Base-by-base conservation (phyloP, 2,329 filamentous ascomycete species). In the Ceratocystis diversiconidia region DNA sequence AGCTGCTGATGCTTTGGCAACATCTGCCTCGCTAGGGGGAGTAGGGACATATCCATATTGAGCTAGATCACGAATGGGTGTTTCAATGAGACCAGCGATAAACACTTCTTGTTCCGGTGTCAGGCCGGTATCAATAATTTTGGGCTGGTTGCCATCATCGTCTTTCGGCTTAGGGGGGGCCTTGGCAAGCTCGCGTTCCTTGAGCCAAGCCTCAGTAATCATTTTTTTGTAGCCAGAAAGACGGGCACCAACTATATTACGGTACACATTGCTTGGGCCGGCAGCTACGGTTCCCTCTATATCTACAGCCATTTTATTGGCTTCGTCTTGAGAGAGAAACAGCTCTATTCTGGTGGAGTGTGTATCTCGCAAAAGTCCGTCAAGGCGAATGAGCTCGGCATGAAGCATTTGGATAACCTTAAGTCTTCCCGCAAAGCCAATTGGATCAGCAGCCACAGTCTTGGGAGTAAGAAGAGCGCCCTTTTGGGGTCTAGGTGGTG, bases 211-310 rank as follows among this genome's bases (percentile, higher is more conserved):
- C 2, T 81, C 79, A 2, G 84, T 72, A 0, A 78, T 79, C 88
- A 95, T 92, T 68, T 87, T 87, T 72, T 87, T 90, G 72, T 91
- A 85, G 55, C 80, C 80, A 70, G 88, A 81, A 67, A 97, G 87
- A 43, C 85, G 85, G 69, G 90, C 88, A 72, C 92, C 95, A 73
- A 97, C 84, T 30, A 91, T 79, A 70, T 95, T 96, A 6, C 82
- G 79, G 72, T 99, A 99, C 32, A 97, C 84, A 0, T 81, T 75
- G 1, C 81, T 76, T 67, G 86, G 86, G 17, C 86, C 84, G 12
- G 79, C 79, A 0, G 91, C 91, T 6, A 84, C 77, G 44, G 82
- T 82, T 72, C 95, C 85, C 75, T 99, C 95, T 68, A 92, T 85
- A 69, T 92, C 87, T 1, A 92, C 76, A 0, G 85, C 83, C 68